phyloP scores from a whole-genome alignment of 441 rosid genomes.

The Viola pubescens region DNA sequence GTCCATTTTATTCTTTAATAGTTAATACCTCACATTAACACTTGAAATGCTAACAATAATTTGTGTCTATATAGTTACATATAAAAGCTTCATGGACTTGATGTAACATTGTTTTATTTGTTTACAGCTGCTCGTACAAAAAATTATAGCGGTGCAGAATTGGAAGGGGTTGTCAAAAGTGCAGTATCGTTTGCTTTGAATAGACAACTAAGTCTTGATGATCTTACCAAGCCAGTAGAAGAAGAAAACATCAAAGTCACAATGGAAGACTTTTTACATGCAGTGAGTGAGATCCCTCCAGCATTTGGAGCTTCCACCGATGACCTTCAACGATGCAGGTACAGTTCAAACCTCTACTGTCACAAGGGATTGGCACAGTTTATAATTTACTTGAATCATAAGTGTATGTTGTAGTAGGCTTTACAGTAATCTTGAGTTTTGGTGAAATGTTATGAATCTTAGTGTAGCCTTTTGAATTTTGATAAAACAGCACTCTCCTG shows the following conservation, averaged over 20 bases:
- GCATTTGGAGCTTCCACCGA: slow-evolving; percentile 99
- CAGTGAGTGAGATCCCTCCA: slow-evolving; percentile 70
- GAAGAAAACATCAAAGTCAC: slow-evolving; percentile 93
- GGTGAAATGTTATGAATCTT: background rate
- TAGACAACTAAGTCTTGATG: slow-evolving; percentile 93
- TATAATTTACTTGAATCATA: background rate
- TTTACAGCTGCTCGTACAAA: slow-evolving; percentile 94
- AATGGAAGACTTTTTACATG: slow-evolving; percentile 85
- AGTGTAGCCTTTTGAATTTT: background rate
- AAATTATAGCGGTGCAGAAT: slow-evolving; percentile 97
- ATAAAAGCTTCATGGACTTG: too few relatives aligned
- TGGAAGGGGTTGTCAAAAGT: slow-evolving; percentile 98
- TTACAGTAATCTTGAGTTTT: background rate
- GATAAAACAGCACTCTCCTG: background rate
- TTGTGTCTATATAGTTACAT: too few relatives aligned
- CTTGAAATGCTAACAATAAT: too few relatives aligned
- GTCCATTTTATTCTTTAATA: background rate
- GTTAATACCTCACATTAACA: too few relatives aligned
- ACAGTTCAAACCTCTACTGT: slow-evolving; percentile 10
- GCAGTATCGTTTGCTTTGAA: slow-evolving; percentile 93
- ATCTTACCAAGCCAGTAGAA: slow-evolving; percentile 91
- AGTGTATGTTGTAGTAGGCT: background rate
- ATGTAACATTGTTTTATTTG: slow-evolving; percentile 4
- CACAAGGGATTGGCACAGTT: background rate
- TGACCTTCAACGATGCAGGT: slow-evolving; percentile 96